phyloP scores from a whole-genome alignment of 306 rosid species.

The Oemleria cerasiformis region DNA sequence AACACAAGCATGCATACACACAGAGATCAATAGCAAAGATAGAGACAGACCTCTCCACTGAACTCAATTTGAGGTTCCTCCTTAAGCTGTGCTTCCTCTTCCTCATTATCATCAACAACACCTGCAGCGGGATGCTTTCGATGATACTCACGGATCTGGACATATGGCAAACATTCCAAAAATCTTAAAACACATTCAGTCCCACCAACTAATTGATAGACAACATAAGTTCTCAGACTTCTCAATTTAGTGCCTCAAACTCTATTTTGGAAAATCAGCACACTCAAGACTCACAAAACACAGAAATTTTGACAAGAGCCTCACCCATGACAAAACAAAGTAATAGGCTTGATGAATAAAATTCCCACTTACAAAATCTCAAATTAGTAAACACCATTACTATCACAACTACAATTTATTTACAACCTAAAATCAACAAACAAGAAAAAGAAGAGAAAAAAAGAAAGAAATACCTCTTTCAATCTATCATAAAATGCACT shows the following conservation, averaged over 20 bases:
- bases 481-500: slow-evolving; percentile 95
- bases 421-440: not conserved
- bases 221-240: not conserved
- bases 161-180: slow-evolving; percentile 4
- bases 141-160: slow-evolving; percentile 93
- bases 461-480: slow-evolving; percentile 54
- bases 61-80: slow-evolving; percentile 91
- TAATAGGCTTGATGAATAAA: not conserved
- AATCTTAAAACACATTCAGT: not conserved
- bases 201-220: not conserved
- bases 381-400: not conserved
- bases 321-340: not conserved
- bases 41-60: slow-evolving; percentile 80
- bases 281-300: not conserved
- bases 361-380: not conserved
- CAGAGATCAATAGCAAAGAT: not conserved
- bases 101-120: slow-evolving; percentile 77
- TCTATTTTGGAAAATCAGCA: not conserved
- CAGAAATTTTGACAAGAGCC: not conserved
- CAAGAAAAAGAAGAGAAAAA: not conserved
- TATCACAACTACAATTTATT: not conserved
- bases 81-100: slow-evolving; percentile 62
- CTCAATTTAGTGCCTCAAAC: not conserved
- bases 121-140: slow-evolving; percentile 92
- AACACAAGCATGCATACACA: not conserved